phyloP scores from a whole-genome alignment of 2,329 filamentous ascomycete species.

The Esteya vermicola region DNA sequence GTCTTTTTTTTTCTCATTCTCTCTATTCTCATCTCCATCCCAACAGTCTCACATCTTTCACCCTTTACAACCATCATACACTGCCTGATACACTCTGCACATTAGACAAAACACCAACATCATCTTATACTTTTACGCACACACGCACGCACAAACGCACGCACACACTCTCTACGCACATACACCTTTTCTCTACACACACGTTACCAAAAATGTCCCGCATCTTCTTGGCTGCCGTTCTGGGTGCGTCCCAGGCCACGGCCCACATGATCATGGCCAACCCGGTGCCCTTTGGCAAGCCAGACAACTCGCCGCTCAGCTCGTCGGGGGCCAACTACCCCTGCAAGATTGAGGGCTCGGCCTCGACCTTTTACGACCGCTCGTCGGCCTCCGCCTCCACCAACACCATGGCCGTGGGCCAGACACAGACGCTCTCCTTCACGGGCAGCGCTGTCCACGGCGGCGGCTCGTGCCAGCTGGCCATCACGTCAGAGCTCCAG shows the following conservation, averaged over 20 bases:
- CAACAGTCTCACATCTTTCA: too few species aligned
- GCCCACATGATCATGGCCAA: conserved; percentile 11
- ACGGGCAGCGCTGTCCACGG: conserved; percentile 16
- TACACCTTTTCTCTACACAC: too few species aligned
- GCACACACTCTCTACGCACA: too few species aligned
- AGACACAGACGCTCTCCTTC: conserved; percentile 13
- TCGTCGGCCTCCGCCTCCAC: conserved; percentile 2
- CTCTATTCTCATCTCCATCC: too few species aligned
- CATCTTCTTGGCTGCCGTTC: too few species aligned
- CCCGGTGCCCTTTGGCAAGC: conserved; percentile 11
- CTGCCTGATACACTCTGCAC: too few species aligned
- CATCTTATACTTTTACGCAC: too few species aligned
- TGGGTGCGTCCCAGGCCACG: conserved; percentile 1
- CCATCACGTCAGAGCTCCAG: conserved; percentile 11
- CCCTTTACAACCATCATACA: too few species aligned
- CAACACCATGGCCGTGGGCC: conserved; percentile 11
- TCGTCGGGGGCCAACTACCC: conserved; percentile 11
- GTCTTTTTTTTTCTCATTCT: too few species aligned
- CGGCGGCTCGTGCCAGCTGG: conserved; percentile 19
- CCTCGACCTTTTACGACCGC: conserved; percentile 23
- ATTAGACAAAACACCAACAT: too few species aligned
- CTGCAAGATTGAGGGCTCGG: conserved; percentile 20
- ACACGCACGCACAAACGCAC: too few species aligned
- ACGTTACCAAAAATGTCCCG: too few species aligned
- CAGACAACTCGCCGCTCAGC: conserved; percentile 10